A percentile compares a stretch with the other conserved stretches of the same genome.
phyloP scores from a whole-genome alignment of 495 filamentous ascomycete species.

The Umbilicaria muhlenbergii region DNA sequence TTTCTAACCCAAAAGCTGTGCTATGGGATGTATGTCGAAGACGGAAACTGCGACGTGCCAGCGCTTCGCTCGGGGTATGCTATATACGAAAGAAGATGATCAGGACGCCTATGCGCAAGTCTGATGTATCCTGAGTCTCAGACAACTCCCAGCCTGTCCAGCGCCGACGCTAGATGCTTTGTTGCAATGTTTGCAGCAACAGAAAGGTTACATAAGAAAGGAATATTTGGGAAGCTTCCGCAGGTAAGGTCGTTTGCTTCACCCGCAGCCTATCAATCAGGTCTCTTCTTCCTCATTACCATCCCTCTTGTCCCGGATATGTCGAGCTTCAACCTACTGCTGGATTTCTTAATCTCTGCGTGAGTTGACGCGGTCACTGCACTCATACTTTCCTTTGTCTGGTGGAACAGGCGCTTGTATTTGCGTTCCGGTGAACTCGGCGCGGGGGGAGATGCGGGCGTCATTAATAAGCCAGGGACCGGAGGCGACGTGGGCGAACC shows the following conservation, averaged over 20 bases:
- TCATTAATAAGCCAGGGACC: conserved; percentile 7
- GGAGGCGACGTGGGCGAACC: conserved; percentile 1
- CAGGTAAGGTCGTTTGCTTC: not conserved
- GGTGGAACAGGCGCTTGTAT: conserved; percentile 11
- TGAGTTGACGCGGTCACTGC: not conserved
- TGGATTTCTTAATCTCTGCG: not conserved
- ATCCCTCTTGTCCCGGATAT: conserved; percentile 5
- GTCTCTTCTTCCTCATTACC: conserved; percentile 7
- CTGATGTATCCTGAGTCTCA: too few relatives aligned
- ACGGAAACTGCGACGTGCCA: too few relatives aligned
- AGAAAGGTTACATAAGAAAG: too few relatives aligned
- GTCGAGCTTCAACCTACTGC: not conserved
- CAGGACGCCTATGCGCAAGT: too few relatives aligned
- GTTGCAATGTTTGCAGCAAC: too few relatives aligned
- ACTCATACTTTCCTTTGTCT: not conserved
- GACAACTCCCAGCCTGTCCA: too few relatives aligned
- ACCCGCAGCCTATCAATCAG: conserved; percentile 1
- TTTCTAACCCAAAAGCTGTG: too few relatives aligned
- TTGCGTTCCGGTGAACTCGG: conserved; percentile 2
- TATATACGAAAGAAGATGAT: too few relatives aligned
- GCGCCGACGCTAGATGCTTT: too few relatives aligned
- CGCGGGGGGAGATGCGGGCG: conserved; percentile 1
- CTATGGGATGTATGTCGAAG: too few relatives aligned
- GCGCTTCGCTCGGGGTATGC: too few relatives aligned
- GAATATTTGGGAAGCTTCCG: not conserved